Percentiles rank a stretch among this genome's conserved stretches.
These are phyloP conservation scores for Cicer chorassanicum DNA, from an alignment of 306 rosid genomes.

Conservation along the genomic window DNA sequence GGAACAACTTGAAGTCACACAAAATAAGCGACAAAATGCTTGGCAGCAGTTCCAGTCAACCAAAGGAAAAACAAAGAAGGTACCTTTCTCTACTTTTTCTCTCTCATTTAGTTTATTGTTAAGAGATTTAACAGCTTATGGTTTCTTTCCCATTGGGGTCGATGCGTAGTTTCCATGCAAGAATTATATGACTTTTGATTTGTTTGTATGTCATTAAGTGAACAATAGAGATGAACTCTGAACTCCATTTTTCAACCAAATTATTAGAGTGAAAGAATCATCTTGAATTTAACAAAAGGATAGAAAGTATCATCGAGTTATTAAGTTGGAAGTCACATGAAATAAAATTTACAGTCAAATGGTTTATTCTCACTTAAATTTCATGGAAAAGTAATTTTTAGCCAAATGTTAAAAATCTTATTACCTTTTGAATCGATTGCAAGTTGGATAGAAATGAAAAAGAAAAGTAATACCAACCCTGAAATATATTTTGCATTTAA, in stretches of 20 bases:
- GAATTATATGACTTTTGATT: neutral
- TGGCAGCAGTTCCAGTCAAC: slow-evolving; percentile 98
- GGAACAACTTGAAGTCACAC: slow-evolving; percentile 96
- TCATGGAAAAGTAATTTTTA: too few relatives aligned
- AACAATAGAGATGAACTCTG: neutral
- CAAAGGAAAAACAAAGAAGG: slow-evolving; percentile 98
- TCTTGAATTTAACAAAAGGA: neutral
- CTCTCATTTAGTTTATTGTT: neutral
- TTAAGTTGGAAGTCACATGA: too few relatives aligned
- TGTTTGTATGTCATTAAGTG: neutral
- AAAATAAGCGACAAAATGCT: slow-evolving; percentile 97
- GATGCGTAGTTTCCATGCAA: slow-evolving; percentile 9
- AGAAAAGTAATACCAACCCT: neutral
- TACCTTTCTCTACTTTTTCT: slow-evolving; percentile 39
- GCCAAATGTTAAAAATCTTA: too few relatives aligned
- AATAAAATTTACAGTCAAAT: too few relatives aligned
- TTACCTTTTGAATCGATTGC: too few relatives aligned
- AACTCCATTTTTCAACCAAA: neutral
- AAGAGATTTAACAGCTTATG: neutral
- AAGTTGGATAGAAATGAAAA: too few relatives aligned
- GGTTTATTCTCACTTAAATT: too few relatives aligned
- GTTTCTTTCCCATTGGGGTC: slow-evolving; percentile 4
- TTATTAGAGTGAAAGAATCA: neutral
- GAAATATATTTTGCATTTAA: neutral
- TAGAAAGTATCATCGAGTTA: neutral